Base-by-base conservation (phyloP, 345 rosid genomes). In the Eucalyptus marginata region DNA sequence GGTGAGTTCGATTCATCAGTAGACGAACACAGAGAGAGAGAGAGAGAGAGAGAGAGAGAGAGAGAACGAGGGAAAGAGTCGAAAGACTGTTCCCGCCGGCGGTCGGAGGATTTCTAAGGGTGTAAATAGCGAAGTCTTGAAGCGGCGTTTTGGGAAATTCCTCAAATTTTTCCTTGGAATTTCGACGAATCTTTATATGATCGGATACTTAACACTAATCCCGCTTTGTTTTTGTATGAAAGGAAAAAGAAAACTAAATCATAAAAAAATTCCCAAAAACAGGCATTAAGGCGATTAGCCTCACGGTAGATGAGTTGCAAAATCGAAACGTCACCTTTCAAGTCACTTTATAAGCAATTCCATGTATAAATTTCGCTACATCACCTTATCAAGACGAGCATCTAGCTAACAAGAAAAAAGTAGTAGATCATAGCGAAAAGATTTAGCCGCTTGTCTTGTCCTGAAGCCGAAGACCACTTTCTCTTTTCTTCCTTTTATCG, bases 351-450 rank as follows among this genome's bases (percentile, higher is more conserved):
- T n/a, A 14, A 64, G 66, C 33, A n/a, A n/a, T n/a, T n/a, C 33
- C 1, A 13, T 62, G 33, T 62, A 6, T 62, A 13, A 66, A 31
- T 68, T 68, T 10, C 24, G 13, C 3, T 10, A 4, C 46, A 36
- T 71, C 44, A 7, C 4, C 46, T 68, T 71, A 1, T 0, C 10
- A 20, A 71, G 14, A 71, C 46, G 2, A 36, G 58, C 58, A 8
- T n/a, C 20, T 66, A 0, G 6, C 0, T n/a, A n/a, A 66, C 33
- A 31, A 8, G 33, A 31, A n/a, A 31, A n/a, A 7, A 66, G 33
- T 31, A 7, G 27, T 6, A 76, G 14, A 76, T 20, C 27, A 2
- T 1, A 36, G 14, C 2, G 27, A 36, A 36, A 68, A 68, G 22
- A 31, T 68, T 5, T 68, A 33, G 44, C 80, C 10, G 80, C 44